Base-by-base conservation (phyloP, 208 protist species). In the Acanthamoeba lenticulata region DNA sequence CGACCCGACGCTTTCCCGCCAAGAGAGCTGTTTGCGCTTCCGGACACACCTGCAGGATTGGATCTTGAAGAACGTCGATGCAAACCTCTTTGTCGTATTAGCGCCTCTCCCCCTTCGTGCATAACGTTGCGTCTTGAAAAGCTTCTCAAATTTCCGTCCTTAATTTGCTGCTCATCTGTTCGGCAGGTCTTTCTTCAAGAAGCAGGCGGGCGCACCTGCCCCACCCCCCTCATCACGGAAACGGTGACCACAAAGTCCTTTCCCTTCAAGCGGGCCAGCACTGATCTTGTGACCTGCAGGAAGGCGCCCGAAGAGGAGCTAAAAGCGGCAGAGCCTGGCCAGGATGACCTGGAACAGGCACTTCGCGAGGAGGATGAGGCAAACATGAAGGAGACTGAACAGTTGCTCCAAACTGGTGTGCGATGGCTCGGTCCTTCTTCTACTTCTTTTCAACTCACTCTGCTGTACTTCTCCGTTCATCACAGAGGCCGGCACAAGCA, bases 111-210 rank as follows among this genome's bases (percentile, higher is more conserved):
- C n/a, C n/a, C n/a, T n/a, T n/a, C 57, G 57, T 32, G 5, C n/a
- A 67, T 34, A n/a, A n/a, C n/a, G n/a, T n/a, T n/a, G n/a, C n/a
- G n/a, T n/a, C n/a, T n/a, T 52, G 15, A 52, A 52, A 52, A 52
- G 47, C 47, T n/a, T n/a, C n/a, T n/a, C 47, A 52, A 52, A 52
- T 74, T 6, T 15, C 5, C 5, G 19, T 32, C 9, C 13, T 11
- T 40, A 38, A 40, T 27, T 74, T 40, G n/a, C 19, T 38, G 32
- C 19, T 74, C 34, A 74, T 74, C 65, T 38, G 11, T 74, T 74
- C 19, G n/a, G 65, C 38, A 83, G 72, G 34, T 19, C 29, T 1
- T 83, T 83, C 44, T 83, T 83, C 72, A 83, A 83, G 72, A 79
- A 36, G 69, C 27, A 83, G 5, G 24, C 27, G 40, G 44, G 27